Base-by-base conservation (phyloP, 352 stramenopile species). In the Globisporangium parvum region DNA sequence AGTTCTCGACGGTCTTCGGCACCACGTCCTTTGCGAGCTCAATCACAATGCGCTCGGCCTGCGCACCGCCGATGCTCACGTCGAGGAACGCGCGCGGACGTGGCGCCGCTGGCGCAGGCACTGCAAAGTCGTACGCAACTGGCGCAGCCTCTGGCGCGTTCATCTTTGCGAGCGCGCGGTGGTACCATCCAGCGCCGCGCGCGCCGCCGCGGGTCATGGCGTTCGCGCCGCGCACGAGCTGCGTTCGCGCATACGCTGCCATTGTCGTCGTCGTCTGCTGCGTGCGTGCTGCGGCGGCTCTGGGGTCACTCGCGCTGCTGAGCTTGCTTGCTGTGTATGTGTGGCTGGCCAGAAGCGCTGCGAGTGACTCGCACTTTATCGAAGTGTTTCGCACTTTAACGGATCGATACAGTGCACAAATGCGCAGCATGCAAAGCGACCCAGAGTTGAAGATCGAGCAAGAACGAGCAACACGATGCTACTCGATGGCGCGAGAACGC, bases 1-100 rank as follows among this genome's bases (percentile, higher is more conserved):
- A 94, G 68, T 94, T 94, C 47, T 69, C 67, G 20, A 78, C 66
- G 20, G 84, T 94, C 57, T 77, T 67, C 4, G 84, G 84, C 47
- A 92, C 81, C 26, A 92, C 85, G 51, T 94, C 84, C 64, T 86
- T 84, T 48, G 84, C 81, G 53, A 94, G 67, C 67, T 94, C 84
- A 52, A 94, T 68, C 31, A 91, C 79, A 51, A 94, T 75, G 44
- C 83, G 83, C 62, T 90, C 80, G 5, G 79, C 60, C 50, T 86
- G 78, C 52, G 80, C 77, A 39, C 80, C 81, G 57, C 81, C 84
- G 41, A 94, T 92, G 61, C 81, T 90, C 60, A 94, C 77, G 63
- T 91, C 79, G 51, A 94, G 57, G 70, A 84, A 92, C 24, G 80
- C 84, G 53, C 78, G 78, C 24, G 84, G 81, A 14, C 84, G 84